These are phyloP conservation scores for Stemphylium vesicarium DNA, from an alignment of 2,329 filamentous ascomycete genomes.

Conservation along the genomic window DNA sequence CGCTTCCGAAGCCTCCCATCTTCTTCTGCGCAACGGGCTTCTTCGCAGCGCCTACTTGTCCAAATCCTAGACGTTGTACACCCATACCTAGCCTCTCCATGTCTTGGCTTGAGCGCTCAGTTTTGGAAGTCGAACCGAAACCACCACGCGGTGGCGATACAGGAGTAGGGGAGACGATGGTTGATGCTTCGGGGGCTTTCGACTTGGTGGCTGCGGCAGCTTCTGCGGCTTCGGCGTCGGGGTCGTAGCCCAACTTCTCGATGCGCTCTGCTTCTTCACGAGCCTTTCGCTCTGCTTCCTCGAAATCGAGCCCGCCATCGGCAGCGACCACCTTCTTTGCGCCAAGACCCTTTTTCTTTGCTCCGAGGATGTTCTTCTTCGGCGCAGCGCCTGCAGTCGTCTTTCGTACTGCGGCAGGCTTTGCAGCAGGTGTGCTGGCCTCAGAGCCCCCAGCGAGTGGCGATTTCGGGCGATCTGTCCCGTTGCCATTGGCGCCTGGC, in stretches of 20 bases:
- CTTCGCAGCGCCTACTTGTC: slow-evolving; percentile 71
- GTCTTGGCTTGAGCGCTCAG: slow-evolving; percentile 70
- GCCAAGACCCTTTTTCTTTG: slow-evolving; percentile 64
- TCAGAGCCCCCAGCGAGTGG: slow-evolving; percentile 65
- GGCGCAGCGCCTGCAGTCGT: slow-evolving; percentile 66
- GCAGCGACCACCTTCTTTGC: slow-evolving; percentile 77
- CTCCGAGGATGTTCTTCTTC: slow-evolving; percentile 88
- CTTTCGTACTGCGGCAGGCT: slow-evolving; percentile 84
- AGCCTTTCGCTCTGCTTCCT: slow-evolving; percentile 95
- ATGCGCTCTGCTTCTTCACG: slow-evolving; percentile 97
- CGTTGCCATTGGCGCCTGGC: slow-evolving; percentile 68
- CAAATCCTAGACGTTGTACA: slow-evolving; percentile 83
- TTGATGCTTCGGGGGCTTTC: slow-evolving; percentile 57
- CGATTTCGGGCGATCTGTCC: slow-evolving; percentile 75
- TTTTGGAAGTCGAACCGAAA: slow-evolving; percentile 65
- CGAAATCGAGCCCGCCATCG: slow-evolving; percentile 79
- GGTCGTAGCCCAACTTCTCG: slow-evolving; percentile 93
- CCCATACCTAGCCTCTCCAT: slow-evolving; percentile 91
- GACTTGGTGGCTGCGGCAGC: slow-evolving; percentile 43
- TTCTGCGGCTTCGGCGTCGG: slow-evolving; percentile 73
- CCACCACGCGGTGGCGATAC: slow-evolving; percentile 68
- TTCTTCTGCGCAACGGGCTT: slow-evolving; percentile 71
- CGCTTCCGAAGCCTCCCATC: slow-evolving; percentile 87
- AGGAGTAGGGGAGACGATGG: slow-evolving; percentile 77
- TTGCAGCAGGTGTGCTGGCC: slow-evolving; percentile 65